Evolutionary conservation across 2,329 filamentous ascomycete genomes (phyloP).

Genomic region (Pseudogymnoascus sp.): DNA sequence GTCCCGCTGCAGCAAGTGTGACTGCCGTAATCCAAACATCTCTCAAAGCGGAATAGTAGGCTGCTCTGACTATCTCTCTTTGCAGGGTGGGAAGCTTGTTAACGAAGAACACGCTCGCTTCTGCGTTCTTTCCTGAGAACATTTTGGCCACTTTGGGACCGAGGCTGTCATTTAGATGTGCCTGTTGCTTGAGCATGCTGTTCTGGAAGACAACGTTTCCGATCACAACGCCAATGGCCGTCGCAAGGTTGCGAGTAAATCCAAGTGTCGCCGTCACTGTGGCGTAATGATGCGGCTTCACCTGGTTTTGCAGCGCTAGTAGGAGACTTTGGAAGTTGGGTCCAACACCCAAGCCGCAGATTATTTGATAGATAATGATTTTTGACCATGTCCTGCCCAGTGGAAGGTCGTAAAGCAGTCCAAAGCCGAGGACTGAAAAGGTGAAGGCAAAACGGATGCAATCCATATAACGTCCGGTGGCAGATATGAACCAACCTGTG

Average conservation of each 20-base stretch:
- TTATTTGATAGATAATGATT: slow-evolving; percentile 53
- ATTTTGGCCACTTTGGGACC: slow-evolving; percentile 19
- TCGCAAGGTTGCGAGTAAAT: slow-evolving; percentile 48
- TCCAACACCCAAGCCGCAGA: slow-evolving; percentile 57
- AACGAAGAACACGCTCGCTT: slow-evolving; percentile 23
- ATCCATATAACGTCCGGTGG: slow-evolving; percentile 58
- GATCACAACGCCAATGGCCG: slow-evolving; percentile 41
- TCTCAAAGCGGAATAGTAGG: slow-evolving; percentile 21
- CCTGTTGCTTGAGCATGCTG: slow-evolving; percentile 29
- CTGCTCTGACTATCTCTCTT: slow-evolving; percentile 20
- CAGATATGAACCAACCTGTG: slow-evolving; percentile 50
- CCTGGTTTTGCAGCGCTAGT: slow-evolving; percentile 58
- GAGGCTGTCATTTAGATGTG: slow-evolving; percentile 18
- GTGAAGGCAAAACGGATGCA: slow-evolving; percentile 52
- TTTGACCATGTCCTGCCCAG: slow-evolving; percentile 46
- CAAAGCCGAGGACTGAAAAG: slow-evolving; percentile 57
- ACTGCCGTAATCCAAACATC: slow-evolving; percentile 29
- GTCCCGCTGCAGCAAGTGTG: slow-evolving; percentile 24
- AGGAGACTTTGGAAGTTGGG: slow-evolving; percentile 64
- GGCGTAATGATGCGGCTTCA: slow-evolving; percentile 57
- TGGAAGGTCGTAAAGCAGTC: slow-evolving; percentile 55
- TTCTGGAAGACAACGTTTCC: slow-evolving; percentile 46
- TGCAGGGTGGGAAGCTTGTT: slow-evolving; percentile 18
- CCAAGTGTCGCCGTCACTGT: slow-evolving; percentile 57
- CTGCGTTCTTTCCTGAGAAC: slow-evolving; percentile 24